Evolutionary conservation across 176 grass and related monocot species (phyloP).

Genomic region (Lolium rigidum): DNA sequence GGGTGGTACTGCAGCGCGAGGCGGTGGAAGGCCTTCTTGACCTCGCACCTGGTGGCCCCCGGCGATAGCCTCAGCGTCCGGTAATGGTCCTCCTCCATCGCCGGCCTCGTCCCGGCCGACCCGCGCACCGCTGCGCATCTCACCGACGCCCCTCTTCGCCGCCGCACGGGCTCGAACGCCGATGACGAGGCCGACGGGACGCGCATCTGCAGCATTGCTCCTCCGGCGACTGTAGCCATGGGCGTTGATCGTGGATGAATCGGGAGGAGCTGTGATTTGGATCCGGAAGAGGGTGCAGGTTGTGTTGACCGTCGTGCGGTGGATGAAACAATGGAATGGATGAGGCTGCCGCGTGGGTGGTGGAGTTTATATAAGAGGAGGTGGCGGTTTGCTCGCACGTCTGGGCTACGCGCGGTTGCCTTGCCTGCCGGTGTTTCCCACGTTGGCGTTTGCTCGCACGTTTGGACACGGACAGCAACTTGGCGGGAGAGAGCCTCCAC

Average conservation of each 20-base stretch:
- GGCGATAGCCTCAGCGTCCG: slow-evolving; percentile 49
- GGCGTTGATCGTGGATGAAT: too few species aligned
- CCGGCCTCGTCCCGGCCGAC: neutral
- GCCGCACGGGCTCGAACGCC: neutral
- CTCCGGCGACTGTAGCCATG: slow-evolving; percentile 31
- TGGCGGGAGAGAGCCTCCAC: neutral
- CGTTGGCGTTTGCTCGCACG: slow-evolving; percentile 2
- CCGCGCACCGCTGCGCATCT: neutral
- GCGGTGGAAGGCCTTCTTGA: slow-evolving; percentile 68
- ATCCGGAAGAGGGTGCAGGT: neutral
- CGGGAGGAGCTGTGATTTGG: too few species aligned
- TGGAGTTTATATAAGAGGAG: neutral
- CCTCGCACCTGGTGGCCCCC: slow-evolving; percentile 50
- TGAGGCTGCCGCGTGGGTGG: neutral
- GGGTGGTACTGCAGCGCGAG: neutral
- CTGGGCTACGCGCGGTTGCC: neutral
- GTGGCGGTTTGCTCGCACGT: neutral
- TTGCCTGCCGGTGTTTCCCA: neutral
- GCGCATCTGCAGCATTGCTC: neutral
- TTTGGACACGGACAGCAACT: too few species aligned
- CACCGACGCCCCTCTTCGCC: neutral
- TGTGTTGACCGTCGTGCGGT: neutral
- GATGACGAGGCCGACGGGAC: neutral
- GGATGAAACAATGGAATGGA: neutral
- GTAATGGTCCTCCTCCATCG: slow-evolving; percentile 41